Evolutionary conservation across 495 filamentous ascomycete genomes (phyloP), one percentile per base, ranked within the genome.

Genomic region (Thozetella sp.): DNA sequence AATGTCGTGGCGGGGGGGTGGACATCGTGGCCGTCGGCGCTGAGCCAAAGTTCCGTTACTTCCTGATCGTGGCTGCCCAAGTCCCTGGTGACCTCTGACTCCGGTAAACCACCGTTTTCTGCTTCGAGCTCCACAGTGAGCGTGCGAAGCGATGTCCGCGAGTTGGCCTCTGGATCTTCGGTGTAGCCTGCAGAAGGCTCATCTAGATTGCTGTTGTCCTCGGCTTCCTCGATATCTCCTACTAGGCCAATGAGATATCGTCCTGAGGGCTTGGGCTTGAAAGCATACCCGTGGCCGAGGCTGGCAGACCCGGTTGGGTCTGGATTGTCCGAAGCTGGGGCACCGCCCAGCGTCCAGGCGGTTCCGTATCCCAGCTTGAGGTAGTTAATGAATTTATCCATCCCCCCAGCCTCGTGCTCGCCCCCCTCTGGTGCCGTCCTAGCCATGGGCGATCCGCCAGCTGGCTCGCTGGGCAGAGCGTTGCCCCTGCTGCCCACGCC

Each of bases 231-330:
- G 50, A 90, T 69, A 45, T 87, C 80, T 15, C 90, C 88, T 56
- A 81, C 80, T 2, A 93, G 76, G 2, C 92, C 92, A 57, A 96
- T 83, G 12, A 93, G 73, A 64, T 88, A 96, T 56, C 83, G 83
- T 4, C 90, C 91, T 17, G 60, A 51, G 25, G 64, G 50, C 53
- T 67, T 60, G 12, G 57, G 52, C 22, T 59, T 50, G 26, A 58
- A 2, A 10, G 54, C 24, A 22, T 10, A 17, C 23, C 43, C 10
- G 48, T 22, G 6, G 24, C n/a, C 50, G 9, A 58, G 53, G 1
- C 19, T 22, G 11, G 25, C 1, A 3, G 25, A 13, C 2, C 25
- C 24, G 3, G 60, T 3, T 15, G 51, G 9, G 9, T 52, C 24
- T 17, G 45, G 43, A 23, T 54, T 54, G 58, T 51, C 37, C 12